A percentile compares a stretch with the other conserved stretches of the same genome.
Conservation (phyloP, 352 stramenopile genomes). For the Phytopythium delawarense region DNA sequence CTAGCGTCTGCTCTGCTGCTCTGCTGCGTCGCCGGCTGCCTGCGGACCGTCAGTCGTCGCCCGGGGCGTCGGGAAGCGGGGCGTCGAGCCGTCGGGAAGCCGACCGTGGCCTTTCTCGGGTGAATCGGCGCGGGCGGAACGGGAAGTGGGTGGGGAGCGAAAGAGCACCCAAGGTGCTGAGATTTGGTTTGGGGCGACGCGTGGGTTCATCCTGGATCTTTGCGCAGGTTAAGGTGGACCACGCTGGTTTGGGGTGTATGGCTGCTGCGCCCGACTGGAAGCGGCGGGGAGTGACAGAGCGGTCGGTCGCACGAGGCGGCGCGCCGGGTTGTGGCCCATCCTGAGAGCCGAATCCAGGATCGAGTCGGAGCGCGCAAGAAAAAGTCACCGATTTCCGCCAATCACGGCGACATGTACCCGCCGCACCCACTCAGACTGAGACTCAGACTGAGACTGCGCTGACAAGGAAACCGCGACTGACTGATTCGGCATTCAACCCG, state of each 20-base stretch:
- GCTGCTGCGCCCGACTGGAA: neutral
- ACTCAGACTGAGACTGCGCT: too few species aligned
- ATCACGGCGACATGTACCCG: neutral
- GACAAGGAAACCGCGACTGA: too few species aligned
- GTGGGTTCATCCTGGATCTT: slow-evolving; percentile 6
- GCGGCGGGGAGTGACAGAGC: neutral
- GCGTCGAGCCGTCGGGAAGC: neutral
- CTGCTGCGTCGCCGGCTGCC: too few species aligned
- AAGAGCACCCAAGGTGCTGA: slow-evolving; percentile 3
- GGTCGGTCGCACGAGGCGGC: neutral
- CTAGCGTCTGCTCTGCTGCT: too few species aligned
- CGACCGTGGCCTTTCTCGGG: neutral
- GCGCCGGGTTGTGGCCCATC: neutral
- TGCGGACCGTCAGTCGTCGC: neutral
- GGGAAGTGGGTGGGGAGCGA: neutral
- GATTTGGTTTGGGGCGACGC: neutral
- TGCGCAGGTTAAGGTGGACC: neutral
- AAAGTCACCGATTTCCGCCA: slow-evolving; percentile 2
- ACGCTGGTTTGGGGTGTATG: neutral
- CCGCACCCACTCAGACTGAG: neutral
- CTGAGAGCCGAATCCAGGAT: neutral
- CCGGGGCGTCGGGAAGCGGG: neutral
- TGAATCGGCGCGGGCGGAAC: slow-evolving; percentile 1
- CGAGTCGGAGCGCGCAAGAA: neutral
- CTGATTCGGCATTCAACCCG: too few species aligned